Evolutionary conservation across 1,139 yeast genomes (phyloP).

Genomic region (Nakaseomyces kungkrabaensis): DNA sequence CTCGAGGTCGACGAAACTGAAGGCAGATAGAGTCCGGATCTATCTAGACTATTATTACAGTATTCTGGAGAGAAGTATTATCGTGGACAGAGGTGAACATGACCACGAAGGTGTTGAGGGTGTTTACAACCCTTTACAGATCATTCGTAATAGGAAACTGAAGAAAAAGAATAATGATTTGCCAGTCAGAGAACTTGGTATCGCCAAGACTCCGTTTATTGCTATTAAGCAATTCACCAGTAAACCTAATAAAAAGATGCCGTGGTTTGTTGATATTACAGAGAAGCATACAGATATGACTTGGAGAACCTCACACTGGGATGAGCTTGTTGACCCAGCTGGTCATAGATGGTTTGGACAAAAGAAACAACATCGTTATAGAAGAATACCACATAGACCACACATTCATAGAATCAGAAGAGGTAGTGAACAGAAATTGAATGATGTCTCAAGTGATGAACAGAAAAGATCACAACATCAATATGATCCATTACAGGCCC

Average conservation of each 20-base stretch:
- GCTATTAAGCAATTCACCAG: slow-evolving; percentile 25
- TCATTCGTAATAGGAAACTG: slow-evolving; percentile 58
- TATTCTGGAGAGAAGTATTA: slow-evolving; percentile 19
- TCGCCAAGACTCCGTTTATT: slow-evolving; percentile 23
- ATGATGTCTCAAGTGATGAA: background rate
- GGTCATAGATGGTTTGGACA: slow-evolving; percentile 48
- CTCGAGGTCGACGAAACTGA: slow-evolving; percentile 20
- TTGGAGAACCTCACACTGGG: slow-evolving; percentile 64
- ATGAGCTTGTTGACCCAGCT: slow-evolving; percentile 42
- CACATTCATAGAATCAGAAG: background rate
- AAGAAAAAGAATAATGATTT: slow-evolving; percentile 35
- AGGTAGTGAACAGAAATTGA: background rate
- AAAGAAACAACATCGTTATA: background rate
- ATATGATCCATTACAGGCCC: background rate
- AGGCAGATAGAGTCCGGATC: slow-evolving; percentile 26
- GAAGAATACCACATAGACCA: slow-evolving; percentile 1
- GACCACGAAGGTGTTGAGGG: slow-evolving; percentile 43
- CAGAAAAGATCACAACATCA: background rate
- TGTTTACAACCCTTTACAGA: slow-evolving; percentile 71
- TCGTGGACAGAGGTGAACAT: slow-evolving; percentile 10
- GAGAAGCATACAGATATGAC: slow-evolving; percentile 53
- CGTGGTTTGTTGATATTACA: slow-evolving; percentile 60
- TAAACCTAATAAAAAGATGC: slow-evolving; percentile 18
- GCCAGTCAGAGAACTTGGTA: slow-evolving; percentile 23
- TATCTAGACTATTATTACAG: slow-evolving; percentile 27